Conservation (phyloP, 2,329 filamentous ascomycete genomes). For the Trichoderma breve region DNA sequence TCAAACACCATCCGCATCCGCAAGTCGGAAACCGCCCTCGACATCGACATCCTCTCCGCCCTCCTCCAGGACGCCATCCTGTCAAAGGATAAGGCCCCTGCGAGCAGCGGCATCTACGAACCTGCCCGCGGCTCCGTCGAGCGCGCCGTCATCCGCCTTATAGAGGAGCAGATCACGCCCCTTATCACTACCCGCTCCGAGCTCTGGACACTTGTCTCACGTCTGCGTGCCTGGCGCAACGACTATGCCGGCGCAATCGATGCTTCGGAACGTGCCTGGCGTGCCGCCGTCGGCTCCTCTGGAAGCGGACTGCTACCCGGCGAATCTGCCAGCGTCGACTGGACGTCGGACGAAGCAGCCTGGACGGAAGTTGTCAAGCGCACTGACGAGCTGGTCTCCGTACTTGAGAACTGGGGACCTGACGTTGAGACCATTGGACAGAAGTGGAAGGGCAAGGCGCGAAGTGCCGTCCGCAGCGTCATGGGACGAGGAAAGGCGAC, state of each 20-base stretch:
- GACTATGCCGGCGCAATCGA: slow-evolving; percentile 72
- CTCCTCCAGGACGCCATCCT: slow-evolving; percentile 70
- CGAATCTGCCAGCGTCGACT: slow-evolving; percentile 31
- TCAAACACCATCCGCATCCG: slow-evolving; percentile 74
- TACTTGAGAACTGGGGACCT: slow-evolving; percentile 75
- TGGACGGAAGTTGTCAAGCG: slow-evolving; percentile 74
- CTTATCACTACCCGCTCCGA: slow-evolving; percentile 77
- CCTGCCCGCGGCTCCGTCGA: slow-evolving; percentile 57
- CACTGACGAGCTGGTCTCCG: slow-evolving; percentile 77
- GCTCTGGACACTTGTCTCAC: slow-evolving; percentile 73
- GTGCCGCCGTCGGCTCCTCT: slow-evolving; percentile 59
- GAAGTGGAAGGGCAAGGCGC: slow-evolving; percentile 85
- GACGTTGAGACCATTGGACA: slow-evolving; percentile 66
- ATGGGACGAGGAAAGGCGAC: slow-evolving; percentile 75
- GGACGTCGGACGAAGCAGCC: slow-evolving; percentile 54
- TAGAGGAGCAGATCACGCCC: slow-evolving; percentile 74
- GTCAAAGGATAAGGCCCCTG: slow-evolving; percentile 33
- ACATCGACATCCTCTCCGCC: slow-evolving; percentile 67
- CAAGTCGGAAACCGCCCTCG: slow-evolving; percentile 74
- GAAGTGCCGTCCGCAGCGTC: slow-evolving; percentile 79
- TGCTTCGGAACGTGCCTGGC: slow-evolving; percentile 87
- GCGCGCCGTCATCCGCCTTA: slow-evolving; percentile 64
- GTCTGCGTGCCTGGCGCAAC: slow-evolving; percentile 69
- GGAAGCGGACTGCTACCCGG: slow-evolving; percentile 45
- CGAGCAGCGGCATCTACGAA: slow-evolving; percentile 33